phyloP scores from a whole-genome alignment of 805 yeast genomes.

The Peterozyma xylosa region DNA sequence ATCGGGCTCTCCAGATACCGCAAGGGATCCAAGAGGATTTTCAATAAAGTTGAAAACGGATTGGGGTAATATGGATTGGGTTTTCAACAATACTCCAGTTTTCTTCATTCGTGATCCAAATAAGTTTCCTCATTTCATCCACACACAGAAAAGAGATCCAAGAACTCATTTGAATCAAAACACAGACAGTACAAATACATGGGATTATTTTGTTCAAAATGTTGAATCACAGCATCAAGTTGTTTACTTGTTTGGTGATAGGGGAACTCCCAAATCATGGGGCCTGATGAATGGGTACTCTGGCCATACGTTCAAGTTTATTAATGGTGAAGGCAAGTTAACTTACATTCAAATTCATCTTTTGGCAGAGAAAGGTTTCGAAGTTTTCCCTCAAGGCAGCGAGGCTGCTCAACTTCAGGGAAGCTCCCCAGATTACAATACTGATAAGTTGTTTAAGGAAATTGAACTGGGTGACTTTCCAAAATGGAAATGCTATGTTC shows the following conservation, averaged over 20 bases:
- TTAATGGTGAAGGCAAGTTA: slow-evolving; percentile 40
- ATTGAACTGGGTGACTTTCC: slow-evolving; percentile 44
- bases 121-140: slow-evolving; percentile 59
- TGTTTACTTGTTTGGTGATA: slow-evolving; percentile 47
- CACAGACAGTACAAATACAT: slow-evolving; percentile 41
- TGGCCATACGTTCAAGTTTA: slow-evolving; percentile 56
- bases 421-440: slow-evolving; percentile 43
- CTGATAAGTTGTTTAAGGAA: slow-evolving; percentile 29
- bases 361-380: slow-evolving; percentile 41
- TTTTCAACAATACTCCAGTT: slow-evolving; percentile 65
- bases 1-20: slow-evolving; percentile 56
- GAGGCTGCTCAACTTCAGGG: slow-evolving; percentile 35
- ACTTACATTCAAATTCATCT: slow-evolving; percentile 53
- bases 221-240: slow-evolving; percentile 53
- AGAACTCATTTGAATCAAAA: slow-evolving; percentile 43
- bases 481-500: slow-evolving; percentile 45
- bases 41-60: slow-evolving; percentile 59
- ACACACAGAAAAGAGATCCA: slow-evolving; percentile 66
- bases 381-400: slow-evolving; percentile 29
- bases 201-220: slow-evolving; percentile 52
- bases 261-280: slow-evolving; percentile 52
- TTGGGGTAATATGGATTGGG: slow-evolving; percentile 67
- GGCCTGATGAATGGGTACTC: slow-evolving; percentile 56
- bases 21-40: slow-evolving; percentile 67
- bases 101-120: slow-evolving; percentile 59